Evolutionary conservation across 192 early-diverging fungal genomes (phyloP), one percentile per base, ranked within the genome.

Genomic region (Podila epigama): DNA sequence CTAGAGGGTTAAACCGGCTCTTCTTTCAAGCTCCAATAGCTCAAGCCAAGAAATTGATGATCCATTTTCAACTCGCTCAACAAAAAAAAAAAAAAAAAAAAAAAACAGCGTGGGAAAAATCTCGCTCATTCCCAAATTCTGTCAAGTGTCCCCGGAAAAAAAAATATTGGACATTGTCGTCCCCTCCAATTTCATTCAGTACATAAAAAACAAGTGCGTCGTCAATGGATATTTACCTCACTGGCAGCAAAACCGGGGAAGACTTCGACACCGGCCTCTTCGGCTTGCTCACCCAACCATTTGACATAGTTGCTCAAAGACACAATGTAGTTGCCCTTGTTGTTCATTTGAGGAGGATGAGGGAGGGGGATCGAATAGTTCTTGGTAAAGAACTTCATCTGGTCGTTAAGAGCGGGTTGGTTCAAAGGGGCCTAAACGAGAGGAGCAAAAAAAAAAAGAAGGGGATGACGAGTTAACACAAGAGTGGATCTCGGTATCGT

Each of bases 231-330:
- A 59, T 44, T 37, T 60, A 90, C 89, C 87, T 98, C 93, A 51
- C 91, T 91, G 12, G 93, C 97, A 51, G 97, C 93, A 70, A 96
- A 96, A 13, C 89, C 88, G 0, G 95, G 92, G 73, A 97, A 99
- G 40, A 99, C 82, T 50, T 99, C 97, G 28, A 98, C 96, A 36
- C 96, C 96, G 22, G 90, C 80, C 71, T 97, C 96, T 79, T 98
- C 97, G 33, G 97, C 97, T 67, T 96, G 92, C 68, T 97, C 95
- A 51, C 96, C 96, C 28, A 99, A 82, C 97, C 97, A 99, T 75
- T 91, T 89, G 53, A 93, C 92, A 79, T 97, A 94, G 78, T 96
- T 94, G 70, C 88, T 94, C 51, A 99, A 81, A 9, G 95, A 96
- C 10, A 99, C 91, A 73, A 99, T 97, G 82, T 96, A 99, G 80